Evolutionary conservation across 2,329 filamentous ascomycete species (phyloP).

Genomic region (Cordyceps militaris): DNA sequence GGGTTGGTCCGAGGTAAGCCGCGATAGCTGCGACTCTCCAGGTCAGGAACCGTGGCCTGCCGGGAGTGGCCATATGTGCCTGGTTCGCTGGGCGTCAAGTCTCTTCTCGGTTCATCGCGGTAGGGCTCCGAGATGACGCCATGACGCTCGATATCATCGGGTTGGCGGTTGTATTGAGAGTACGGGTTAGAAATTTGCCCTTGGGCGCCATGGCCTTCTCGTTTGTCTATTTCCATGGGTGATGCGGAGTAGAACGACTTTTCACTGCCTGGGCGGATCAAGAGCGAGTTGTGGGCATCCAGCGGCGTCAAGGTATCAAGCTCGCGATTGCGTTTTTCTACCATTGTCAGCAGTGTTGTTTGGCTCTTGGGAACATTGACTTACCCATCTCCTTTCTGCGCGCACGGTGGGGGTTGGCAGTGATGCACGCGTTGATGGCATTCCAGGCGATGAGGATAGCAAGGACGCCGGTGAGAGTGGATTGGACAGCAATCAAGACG

Average conservation of each 20-base stretch:
- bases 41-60: neutral
- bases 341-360: slow-evolving; percentile 22
- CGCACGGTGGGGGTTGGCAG: slow-evolving; percentile 84
- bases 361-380: slow-evolving; percentile 27
- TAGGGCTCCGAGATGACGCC: neutral
- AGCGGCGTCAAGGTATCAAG: slow-evolving; percentile 78
- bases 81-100: slow-evolving; percentile 1
- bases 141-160: neutral
- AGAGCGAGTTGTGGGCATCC: slow-evolving; percentile 78
- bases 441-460: slow-evolving; percentile 87
- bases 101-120: neutral
- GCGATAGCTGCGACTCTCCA: neutral
- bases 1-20: neutral
- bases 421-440: slow-evolving; percentile 72
- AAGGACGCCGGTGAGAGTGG: slow-evolving; percentile 70
- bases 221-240: slow-evolving; percentile 30
- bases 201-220: slow-evolving; percentile 21
- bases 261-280: slow-evolving; percentile 44
- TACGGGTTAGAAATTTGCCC: slow-evolving; percentile 29
- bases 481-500: slow-evolving; percentile 89
- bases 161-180: slow-evolving; percentile 6
- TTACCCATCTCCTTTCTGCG: slow-evolving; percentile 84
- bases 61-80: neutral
- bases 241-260: slow-evolving; percentile 38
- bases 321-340: slow-evolving; percentile 68